Evolutionary conservation across 2,329 filamentous ascomycete species (phyloP), one percentile per base, ranked within the genome.

Genomic region (Colletotrichum sp.): DNA sequence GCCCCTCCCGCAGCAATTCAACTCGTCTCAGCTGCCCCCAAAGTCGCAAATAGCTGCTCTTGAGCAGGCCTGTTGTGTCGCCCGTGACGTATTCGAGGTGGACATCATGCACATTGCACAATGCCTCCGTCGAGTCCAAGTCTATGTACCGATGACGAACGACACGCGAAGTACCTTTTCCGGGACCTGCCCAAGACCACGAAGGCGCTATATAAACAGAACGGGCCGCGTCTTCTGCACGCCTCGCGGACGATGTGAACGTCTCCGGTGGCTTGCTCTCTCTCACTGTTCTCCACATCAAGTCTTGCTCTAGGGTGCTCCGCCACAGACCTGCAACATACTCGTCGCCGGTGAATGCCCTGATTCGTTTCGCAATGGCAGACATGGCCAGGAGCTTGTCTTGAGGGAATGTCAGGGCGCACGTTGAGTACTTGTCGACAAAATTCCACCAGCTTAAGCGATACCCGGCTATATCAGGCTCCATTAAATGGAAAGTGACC

Each of bases 1-100:
- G 26, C 5, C 55, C 21, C 2, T 2, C 0, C 2, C 21, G 55
- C 26, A 16, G 13, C 21, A 59, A 1, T 18, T 59, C 21, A 9
- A 24, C 21, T 0, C 21, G 2, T 28, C 26, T 59, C 7, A 59
- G 15, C 5, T 28, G 21, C 0, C 55, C 21, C 21, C 43, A 48
- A 4, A 48, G 3, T 48, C 55, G 55, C 21, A 59, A 0, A 26
- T 21, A 18, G 0, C 55, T 7, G 0, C 21, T 28, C 16, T 18
- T 28, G 13, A 59, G 13, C 13, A 59, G 5, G 55, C 55, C 55
- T 0, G 55, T 28, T 2, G 55, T 59, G 26, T 59, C 21, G 13
- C 0, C 0, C 12, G 55, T 59, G 26, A 24, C 24, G 1, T 59
- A 28, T 0, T 59, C 55, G 7, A 28, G 55, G 0, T 28, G 21